Evolutionary conservation across 164 flowering plant genomes (phyloP), one percentile per base, ranked within the genome.

Genomic region (Vitis cinerea): DNA sequence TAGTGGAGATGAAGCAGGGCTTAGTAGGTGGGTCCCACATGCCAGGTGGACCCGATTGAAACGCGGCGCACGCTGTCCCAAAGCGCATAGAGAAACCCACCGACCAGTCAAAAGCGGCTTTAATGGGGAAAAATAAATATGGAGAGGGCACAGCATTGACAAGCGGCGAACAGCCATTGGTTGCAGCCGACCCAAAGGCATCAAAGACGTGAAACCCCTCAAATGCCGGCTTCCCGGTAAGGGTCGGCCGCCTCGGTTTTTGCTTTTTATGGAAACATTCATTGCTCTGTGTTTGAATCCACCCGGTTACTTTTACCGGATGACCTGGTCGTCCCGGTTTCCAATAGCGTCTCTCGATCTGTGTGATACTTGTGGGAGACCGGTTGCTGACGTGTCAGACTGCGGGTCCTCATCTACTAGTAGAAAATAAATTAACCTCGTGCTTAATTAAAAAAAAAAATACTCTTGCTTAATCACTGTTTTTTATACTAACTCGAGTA

Each of bases 301-400:
- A 49, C 27, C 30, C 15, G n/a, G 59, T 31, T 2, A 44, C 29
- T 54, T 65, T 65, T 3, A 65, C 68, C 68, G 59, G 59, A 50
- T 14, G 52, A 53, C 27, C 27, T 7, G 68, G 12, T 53, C 59
- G 59, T 65, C 50, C 17, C 47, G 29, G 23, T 65, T 65, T 37
- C 27, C 44, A 37, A 37, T 2, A 37, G 44, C 44, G 54, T 30
- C 12, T 6, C 55, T 63, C 31, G 68, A 53, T 53, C 47, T 9
- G 59, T 30, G 66, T 50, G 68, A 65, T 51, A 10, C 48, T 0
- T 23, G 11, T n/a, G 54, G 15, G 15, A 10, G 54, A 49, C 66
- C 19, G 53, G 27, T 63, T 30, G 23, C 63, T 31, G 63, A 30
- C 8, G 8, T 30, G 49, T 14, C 63, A 11, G 51, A 10, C 2